phyloP scores from a whole-genome alignment of 768 basidiomycete species.

The Cubamyces sp. region DNA sequence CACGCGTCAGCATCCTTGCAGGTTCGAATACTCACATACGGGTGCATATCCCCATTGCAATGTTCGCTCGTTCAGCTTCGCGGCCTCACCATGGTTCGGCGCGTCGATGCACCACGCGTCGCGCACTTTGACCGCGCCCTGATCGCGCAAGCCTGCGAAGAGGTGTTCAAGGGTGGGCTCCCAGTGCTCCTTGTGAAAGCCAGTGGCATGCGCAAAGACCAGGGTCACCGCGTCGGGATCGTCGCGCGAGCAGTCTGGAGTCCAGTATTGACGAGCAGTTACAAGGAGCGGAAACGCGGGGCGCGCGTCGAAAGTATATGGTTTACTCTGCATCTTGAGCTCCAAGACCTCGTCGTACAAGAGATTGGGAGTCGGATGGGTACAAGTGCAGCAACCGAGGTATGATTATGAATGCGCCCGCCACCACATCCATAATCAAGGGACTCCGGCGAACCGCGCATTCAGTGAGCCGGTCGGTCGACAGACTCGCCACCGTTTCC shows the following conservation, averaged over 20 bases:
- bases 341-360: too few relatives aligned
- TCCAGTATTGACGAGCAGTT: constrained; percentile 54
- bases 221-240: constrained; percentile 44
- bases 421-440: too few relatives aligned
- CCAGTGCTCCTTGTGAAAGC: constrained; percentile 62
- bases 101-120: constrained; percentile 57
- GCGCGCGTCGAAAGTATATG: constrained; percentile 55
- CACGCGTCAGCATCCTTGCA: background rate
- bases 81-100: constrained; percentile 60
- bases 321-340: constrained; percentile 4
- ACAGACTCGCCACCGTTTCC: too few relatives aligned
- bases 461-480: too few relatives aligned
- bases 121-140: constrained; percentile 40
- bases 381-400: too few relatives aligned
- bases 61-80: constrained; percentile 48
- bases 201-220: constrained; percentile 55
- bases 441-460: too few relatives aligned
- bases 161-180: constrained; percentile 57
- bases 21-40: constrained; percentile 42
- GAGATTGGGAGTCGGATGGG: too few relatives aligned
- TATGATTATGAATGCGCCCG: too few relatives aligned
- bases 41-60: constrained; percentile 46
- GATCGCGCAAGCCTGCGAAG: constrained; percentile 32
- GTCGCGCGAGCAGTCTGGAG: constrained; percentile 1
- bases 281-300: constrained; percentile 53